Evolutionary conservation across 2,329 filamentous ascomycete genomes (phyloP).

Genomic region (Xylaria sp.): DNA sequence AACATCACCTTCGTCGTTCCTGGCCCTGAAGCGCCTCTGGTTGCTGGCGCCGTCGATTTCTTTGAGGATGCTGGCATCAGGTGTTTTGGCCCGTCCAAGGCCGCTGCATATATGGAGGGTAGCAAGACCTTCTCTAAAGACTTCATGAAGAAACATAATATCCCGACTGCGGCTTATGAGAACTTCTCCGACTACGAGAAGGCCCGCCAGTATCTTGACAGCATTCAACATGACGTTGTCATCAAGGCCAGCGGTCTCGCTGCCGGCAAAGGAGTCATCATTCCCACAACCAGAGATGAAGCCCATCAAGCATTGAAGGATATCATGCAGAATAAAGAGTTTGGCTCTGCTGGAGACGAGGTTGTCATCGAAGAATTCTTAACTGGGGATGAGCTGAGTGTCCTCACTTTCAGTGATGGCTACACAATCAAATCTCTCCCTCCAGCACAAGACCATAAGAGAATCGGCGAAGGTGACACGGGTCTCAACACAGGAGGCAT

Average conservation of each 20-base stretch:
- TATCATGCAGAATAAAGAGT: conserved; percentile 90
- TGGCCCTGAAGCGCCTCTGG: conserved; percentile 92
- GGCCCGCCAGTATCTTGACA: conserved; percentile 79
- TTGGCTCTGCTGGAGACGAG: conserved; percentile 86
- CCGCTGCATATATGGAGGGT: conserved; percentile 90
- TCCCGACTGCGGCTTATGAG: conserved; percentile 90
- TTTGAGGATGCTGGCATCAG: conserved; percentile 80
- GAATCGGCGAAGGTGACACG: conserved; percentile 87
- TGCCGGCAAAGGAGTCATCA: conserved; percentile 94
- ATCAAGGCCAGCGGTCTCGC: conserved; percentile 95
- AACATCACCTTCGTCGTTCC: conserved; percentile 85
- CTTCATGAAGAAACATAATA: conserved; percentile 91
- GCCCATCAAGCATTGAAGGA: conserved; percentile 83
- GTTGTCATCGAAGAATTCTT: conserved; percentile 97
- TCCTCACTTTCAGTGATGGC: conserved; percentile 92
- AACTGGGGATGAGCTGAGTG: conserved; percentile 89
- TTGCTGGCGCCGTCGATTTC: conserved; percentile 87
- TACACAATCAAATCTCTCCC: conserved; percentile 85
- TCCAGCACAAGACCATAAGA: conserved; percentile 96
- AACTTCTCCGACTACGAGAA: conserved; percentile 85
- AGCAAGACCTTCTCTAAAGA: conserved; percentile 98
- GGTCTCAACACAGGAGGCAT: conserved; percentile 97
- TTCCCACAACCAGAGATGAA: conserved; percentile 83
- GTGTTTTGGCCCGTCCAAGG: conserved; percentile 86
- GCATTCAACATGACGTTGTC: conserved; percentile 78